phyloP scores from a whole-genome alignment of 176 grass and related monocot genomes.

The Saccharum officinarum region DNA sequence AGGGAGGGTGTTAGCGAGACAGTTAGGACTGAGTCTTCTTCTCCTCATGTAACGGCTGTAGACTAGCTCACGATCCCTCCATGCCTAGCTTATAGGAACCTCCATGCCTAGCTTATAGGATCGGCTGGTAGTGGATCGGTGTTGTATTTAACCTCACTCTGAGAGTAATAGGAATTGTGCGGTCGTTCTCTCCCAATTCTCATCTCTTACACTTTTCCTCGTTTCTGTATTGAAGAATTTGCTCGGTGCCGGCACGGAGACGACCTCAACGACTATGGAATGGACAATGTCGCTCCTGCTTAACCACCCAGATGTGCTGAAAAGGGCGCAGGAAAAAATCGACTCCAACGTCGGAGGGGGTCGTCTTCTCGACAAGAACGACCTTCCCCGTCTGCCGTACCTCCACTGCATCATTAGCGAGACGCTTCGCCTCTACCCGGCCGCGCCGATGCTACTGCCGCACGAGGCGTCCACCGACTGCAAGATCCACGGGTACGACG shows the following conservation, averaged over 20 bases:
- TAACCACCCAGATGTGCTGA: slow-evolving; percentile 40
- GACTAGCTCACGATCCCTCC: too few species aligned
- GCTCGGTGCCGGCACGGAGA: slow-evolving; percentile 39
- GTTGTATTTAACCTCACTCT: too few species aligned
- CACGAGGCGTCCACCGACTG: slow-evolving; percentile 46
- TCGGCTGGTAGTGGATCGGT: too few species aligned
- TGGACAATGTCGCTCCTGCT: slow-evolving; percentile 49
- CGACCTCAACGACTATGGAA: slow-evolving; percentile 34
- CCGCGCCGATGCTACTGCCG: slow-evolving; percentile 28
- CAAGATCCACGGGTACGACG: slow-evolving; percentile 43
- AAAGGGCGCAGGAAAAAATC: slow-evolving; percentile 32
- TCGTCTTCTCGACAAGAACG: slow-evolving; percentile 39
- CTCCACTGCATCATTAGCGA: slow-evolving; percentile 47
- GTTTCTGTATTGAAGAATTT: slow-evolving; percentile 30
- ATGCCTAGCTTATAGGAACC: too few species aligned
- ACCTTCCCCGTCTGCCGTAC: slow-evolving; percentile 50
- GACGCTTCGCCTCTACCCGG: slow-evolving; percentile 52
- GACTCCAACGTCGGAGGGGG: slow-evolving; percentile 20
- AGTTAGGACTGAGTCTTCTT: too few species aligned
- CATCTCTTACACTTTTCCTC: too few species aligned
- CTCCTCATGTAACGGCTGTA: too few species aligned
- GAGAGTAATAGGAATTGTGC: too few species aligned
- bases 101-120: too few species aligned
- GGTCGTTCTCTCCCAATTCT: too few species aligned
- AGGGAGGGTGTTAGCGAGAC: too few species aligned